Evolutionary conservation across 1,284 basidiomycete species (phyloP), one percentile per base, ranked within the genome.

Genomic region (Singerocomus rubriflavus): DNA sequence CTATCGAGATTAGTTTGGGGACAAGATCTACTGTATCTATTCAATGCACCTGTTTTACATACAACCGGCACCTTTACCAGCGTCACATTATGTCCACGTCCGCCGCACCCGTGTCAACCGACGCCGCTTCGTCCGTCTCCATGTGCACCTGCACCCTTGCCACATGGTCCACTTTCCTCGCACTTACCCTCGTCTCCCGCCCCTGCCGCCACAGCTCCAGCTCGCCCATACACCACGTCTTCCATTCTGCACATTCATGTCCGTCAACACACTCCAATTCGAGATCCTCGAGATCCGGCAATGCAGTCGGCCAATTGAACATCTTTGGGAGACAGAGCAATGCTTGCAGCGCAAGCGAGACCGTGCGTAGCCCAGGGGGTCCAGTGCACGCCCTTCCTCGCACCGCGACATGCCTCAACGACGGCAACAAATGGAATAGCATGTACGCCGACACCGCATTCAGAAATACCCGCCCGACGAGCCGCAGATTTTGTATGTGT

Each of bases 361-460:
- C 57, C 27, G 57, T 61, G 8, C 50, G 53, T 17, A 27, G 7
- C n/a, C 30, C 35, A 0, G 44, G 10, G 34, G 61, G 53, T 12
- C 53, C 59, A 12, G 53, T 44, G 8, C 48, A 57, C 4, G 41
- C 57, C 4, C 39, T 39, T 17, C 59, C 61, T 14, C 50, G 59
- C n/a, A 62, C 38, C 2, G 39, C 41, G 3, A 61, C n/a, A 8
- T 26, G 46, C n/a, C 39, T 43, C 36, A 53, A 1, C 21, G 53
- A 50, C 4, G 59, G 62, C 32, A 61, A 25, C 40, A 64, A 21
- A 17, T 45, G 39, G 17, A 61, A 59, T 26, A 63, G 27, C 12
- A 50, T 26, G 8, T 57, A 62, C 29, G 59, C 59, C 12, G 57
- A 38, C 13, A 11, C 36, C 21, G 59, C 25, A 12, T 46, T 50